Evolutionary conservation across 345 rosid genomes (phyloP).

Genomic region (Cardamine resedifolia): DNA sequence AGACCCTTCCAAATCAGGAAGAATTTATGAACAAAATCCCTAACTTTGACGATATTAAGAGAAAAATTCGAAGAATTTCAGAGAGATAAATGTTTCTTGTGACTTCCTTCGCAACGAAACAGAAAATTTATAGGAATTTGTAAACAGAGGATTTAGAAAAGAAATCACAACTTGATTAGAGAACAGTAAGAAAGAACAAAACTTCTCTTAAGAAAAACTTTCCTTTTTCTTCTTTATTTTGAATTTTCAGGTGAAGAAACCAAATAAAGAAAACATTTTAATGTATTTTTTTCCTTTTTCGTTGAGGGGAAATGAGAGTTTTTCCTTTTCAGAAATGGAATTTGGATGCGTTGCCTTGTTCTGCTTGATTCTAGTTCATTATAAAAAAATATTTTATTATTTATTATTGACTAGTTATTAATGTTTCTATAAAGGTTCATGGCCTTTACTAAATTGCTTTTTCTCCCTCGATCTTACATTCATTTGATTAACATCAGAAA

Average conservation of each 20-base stretch:
- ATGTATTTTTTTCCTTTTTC: neutral
- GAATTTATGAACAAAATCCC: conserved; percentile 21
- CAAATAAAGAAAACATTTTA: neutral
- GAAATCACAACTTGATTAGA: conserved; percentile 13
- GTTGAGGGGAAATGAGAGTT: neutral
- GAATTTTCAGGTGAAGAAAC: conserved; percentile 4
- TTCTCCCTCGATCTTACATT: neutral
- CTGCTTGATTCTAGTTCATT: conserved; percentile 17
- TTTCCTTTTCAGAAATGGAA: conserved; percentile 17
- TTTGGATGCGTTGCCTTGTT: neutral
- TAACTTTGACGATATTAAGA: conserved; percentile 4
- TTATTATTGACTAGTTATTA: neutral
- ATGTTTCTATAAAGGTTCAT: neutral
- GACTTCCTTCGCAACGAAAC: neutral
- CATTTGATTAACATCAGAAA: neutral
- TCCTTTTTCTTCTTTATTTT: conserved; percentile 2
- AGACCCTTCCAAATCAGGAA: conserved; percentile 17
- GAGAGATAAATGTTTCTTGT: neutral
- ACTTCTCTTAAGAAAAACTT: neutral
- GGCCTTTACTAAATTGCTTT: neutral
- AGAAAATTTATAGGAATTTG: neutral
- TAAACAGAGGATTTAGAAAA: neutral
- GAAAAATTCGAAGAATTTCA: neutral
- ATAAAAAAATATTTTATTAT: neutral
- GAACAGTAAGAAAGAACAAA: conserved; percentile 15